Base-by-base conservation (phyloP, 2,329 filamentous ascomycete genomes). In the Monilinia laxa region DNA sequence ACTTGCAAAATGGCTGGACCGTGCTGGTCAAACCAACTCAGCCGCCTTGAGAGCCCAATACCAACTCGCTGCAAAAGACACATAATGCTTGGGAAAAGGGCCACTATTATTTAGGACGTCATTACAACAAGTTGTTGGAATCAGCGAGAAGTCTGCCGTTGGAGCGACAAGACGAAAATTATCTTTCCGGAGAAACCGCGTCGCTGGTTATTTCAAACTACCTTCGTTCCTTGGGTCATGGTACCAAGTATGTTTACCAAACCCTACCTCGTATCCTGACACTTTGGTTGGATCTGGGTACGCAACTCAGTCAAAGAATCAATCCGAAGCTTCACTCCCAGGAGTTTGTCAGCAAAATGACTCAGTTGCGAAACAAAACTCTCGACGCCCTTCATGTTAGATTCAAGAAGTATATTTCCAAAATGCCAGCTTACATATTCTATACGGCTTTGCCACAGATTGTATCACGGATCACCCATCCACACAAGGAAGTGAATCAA, bases 111-210 rank as follows among this genome's bases (percentile, higher is more conserved):
- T 85, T 99, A 12, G 95, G 95, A 6, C 92, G 94, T 57, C 93
- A 98, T 78, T 99, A 99, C 83, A 96, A 97, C 77, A 99, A 97
- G 78, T 85, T 98, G 4, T 81, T 97, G 3, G 94, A 98, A 73
- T 91, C 92, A 0, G 93, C 98, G 77, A 93, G 92, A 77, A 81
- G 85, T 2, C 85, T 96, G 63, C 88, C 90, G 49, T 82, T 86
- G 23, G 86, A 89, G 38, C 93, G 93, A 70, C 93, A 97, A 77
- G 88, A 85, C 53, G 89, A 93, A 64, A 83, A 85, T 68, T 93
- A 88, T 73, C 79, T 95, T 65, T 91, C 86, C 14, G 96, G 95
- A 51, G 93, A 97, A 76, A 87, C 89, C 25, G 88, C 92, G 2
- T 93, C 93, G 75, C 84, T 97, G 20, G 91, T 99, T 47, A 91